Percentiles rank a stretch among this genome's conserved stretches.
These are phyloP conservation scores for Limonium bicolor DNA, from an alignment of 148 eudicot genomes.

Conservation along the genomic window DNA sequence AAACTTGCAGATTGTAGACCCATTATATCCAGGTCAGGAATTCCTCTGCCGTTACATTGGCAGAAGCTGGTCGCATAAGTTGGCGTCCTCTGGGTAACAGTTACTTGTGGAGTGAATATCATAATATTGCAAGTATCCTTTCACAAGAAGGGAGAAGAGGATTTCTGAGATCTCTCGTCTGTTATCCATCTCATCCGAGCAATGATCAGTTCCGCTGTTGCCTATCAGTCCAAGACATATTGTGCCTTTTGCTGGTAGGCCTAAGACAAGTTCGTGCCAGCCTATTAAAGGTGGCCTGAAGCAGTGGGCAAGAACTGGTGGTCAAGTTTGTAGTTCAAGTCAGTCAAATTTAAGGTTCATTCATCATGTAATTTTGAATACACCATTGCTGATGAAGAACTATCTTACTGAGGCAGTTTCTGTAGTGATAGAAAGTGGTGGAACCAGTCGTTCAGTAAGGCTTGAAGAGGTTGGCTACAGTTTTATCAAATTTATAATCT, in stretches of 20 bases:
- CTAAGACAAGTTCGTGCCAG: slow-evolving; percentile 16
- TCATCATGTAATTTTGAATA: slow-evolving; percentile 49
- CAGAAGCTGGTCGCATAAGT: slow-evolving; percentile 77
- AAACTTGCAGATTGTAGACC: slow-evolving; percentile 53
- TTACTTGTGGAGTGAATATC: slow-evolving; percentile 91
- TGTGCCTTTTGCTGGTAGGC: slow-evolving; percentile 38
- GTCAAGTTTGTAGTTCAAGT: slow-evolving; percentile 13
- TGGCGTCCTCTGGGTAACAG: slow-evolving; percentile 90
- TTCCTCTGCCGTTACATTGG: slow-evolving; percentile 91
- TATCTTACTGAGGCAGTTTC: slow-evolving; percentile 62
- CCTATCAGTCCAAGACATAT: slow-evolving; percentile 55
- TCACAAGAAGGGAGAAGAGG: slow-evolving; percentile 54
- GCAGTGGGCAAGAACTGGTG: slow-evolving; percentile 17
- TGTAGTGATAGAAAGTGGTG: slow-evolving; percentile 65
- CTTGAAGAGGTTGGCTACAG: slow-evolving; percentile 51
- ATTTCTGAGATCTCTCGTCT: slow-evolving; percentile 69
- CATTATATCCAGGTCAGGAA: slow-evolving; percentile 75
- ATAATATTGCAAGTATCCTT: slow-evolving; percentile 66
- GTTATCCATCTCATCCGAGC: slow-evolving; percentile 89
- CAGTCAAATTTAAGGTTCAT: slow-evolving; percentile 42
- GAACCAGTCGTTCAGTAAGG: slow-evolving; percentile 33
- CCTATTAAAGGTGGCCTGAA: slow-evolving; percentile 12
- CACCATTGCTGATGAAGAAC: slow-evolving; percentile 67
- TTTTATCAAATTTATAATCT: no score
- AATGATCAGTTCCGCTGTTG: slow-evolving; percentile 91